Base-by-base conservation (phyloP, 352 stramenopile species). In the Pythium aquatile region DNA sequence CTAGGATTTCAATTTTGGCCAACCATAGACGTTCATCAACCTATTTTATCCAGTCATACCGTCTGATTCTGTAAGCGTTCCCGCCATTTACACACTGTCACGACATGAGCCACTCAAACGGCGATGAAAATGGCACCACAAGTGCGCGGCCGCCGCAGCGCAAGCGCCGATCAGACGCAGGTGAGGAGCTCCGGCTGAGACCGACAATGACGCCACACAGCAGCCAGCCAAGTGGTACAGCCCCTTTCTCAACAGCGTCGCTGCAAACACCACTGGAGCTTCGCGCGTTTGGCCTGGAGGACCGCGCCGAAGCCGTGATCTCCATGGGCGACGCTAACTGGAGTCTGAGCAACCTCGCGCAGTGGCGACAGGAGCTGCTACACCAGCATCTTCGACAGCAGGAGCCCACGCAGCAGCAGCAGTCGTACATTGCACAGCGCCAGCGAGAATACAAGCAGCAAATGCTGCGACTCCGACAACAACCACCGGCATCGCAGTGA, bases 381-480 rank as follows among this genome's bases (percentile, higher is more conserved):
- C 68, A 57, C 11, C n/a, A 42, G 32, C 44, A 51, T 42, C 28
- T 14, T 54, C 46, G 54, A 26, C 37, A 58, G 6, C 30, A 10
- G 42, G 3, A 10, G 47, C 37, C 20, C 24, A 30, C 16, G 44
- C 29, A 57, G 33, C 29, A 8, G 3, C 55, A 47, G 13, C 33
- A 61, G 14, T 35, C 20, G 24, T 93, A 87, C 54, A 58, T 94
- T 29, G 61, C 72, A n/a, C 72, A 91, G 58, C 81, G 81, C 2
- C 85, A 94, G 65, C 81, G 85, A 30, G 73, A 77, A 16, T 94
- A 87, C 63, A 81, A 83, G 37, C 81, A 91, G 52, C 83, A 88
- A 53, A 78, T 83, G 69, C 71, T 88, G 10, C 63, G 56, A 13
- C 14, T 55, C 37, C 33, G 40, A 17, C 35, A 55, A 14, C 40